Base-by-base conservation (phyloP, 2,329 filamentous ascomycete species). In the Colletotrichum nymphaeae region DNA sequence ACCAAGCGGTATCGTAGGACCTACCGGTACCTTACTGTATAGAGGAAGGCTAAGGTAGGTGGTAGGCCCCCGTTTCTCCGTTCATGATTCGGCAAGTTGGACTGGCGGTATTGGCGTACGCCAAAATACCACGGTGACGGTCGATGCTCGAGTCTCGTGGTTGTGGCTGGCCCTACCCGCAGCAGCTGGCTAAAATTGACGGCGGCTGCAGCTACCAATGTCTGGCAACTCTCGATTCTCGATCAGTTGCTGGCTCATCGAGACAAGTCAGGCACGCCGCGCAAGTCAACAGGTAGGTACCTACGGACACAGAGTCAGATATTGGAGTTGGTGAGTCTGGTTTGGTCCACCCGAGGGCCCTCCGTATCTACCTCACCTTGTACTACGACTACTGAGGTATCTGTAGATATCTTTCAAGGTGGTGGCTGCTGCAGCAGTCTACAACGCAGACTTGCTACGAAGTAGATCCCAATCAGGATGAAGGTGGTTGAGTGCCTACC, bases 131-230 rank as follows among this genome's bases (percentile, higher is more conserved):
- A 55, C 58, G 19, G 63, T 32, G 28, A 55, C 58, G 53, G 65
- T 69, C 67, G 30, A 59, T 59, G 53, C 49, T 53, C 37, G 58
- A 49, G 57, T 72, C 69, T 72, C 69, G 65, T 69, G 69, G 69
- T 26, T 58, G 69, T 69, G 69, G 69, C 65, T 71, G 63, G 46
- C 53, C 69, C 28, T 72, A 69, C 58, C 69, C 58, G 65, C 52
- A 26, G 22, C 30, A 46, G 24, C 32, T 42, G 32, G 35, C 53
- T 19, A 24, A 4, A 46, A 28, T 57, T 22, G 42, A 53, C 22
- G 46, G 60, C 46, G 46, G 60, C 46, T 55, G 52, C 22, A 32
- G 28, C 26, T 52, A 52, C 16, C 60, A 26, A 32, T 28, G 42
- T 14, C 32, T 30, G 26, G 59, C 37, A 32, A 46, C 16, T 11